A percentile compares a stretch with the other conserved stretches of the same genome.
Evolutionary conservation across 148 eudicot genomes (phyloP).

Genomic region (Fallopia convolvulus): DNA sequence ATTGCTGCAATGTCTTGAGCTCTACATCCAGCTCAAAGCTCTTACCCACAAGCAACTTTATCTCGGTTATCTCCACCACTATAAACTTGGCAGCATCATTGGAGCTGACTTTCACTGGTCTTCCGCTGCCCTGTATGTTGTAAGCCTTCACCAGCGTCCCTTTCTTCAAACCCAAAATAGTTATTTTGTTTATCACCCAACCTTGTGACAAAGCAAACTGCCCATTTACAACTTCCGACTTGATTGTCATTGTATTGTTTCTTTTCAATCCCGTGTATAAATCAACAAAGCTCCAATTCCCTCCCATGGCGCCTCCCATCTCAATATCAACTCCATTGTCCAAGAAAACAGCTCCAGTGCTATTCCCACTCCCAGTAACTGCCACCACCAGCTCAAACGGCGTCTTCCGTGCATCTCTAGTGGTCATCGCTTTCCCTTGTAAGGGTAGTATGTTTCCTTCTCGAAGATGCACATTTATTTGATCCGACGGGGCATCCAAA

Average conservation of each 20-base stretch:
- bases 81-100: neutral
- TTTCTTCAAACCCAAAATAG: conserved; percentile 37
- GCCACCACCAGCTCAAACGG: conserved; percentile 44
- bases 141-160: conserved; percentile 15
- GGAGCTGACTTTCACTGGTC: neutral
- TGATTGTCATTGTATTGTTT: conserved; percentile 9
- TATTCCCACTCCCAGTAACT: conserved; percentile 10
- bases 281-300: conserved; percentile 28
- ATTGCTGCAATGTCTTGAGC: neutral
- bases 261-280: conserved; percentile 17
- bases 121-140: conserved; percentile 13
- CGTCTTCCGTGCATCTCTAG: conserved; percentile 40
- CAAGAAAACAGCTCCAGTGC: conserved; percentile 35
- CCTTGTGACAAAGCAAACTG: conserved; percentile 31
- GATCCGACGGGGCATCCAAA: conserved; percentile 36
- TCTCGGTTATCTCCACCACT: neutral
- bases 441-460: conserved; percentile 52
- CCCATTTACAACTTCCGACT: conserved; percentile 29
- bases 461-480: conserved; percentile 40
- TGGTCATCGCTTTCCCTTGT: conserved; percentile 49
- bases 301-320: conserved; percentile 26
- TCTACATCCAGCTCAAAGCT: neutral
- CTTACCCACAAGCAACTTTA: neutral
- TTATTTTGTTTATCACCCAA: conserved; percentile 34
- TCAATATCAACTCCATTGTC: conserved; percentile 37